Percentiles rank a stretch among this genome's conserved stretches.
phyloP scores from a whole-genome alignment of 2,329 filamentous ascomycete species.

The Calycina herbarum region DNA sequence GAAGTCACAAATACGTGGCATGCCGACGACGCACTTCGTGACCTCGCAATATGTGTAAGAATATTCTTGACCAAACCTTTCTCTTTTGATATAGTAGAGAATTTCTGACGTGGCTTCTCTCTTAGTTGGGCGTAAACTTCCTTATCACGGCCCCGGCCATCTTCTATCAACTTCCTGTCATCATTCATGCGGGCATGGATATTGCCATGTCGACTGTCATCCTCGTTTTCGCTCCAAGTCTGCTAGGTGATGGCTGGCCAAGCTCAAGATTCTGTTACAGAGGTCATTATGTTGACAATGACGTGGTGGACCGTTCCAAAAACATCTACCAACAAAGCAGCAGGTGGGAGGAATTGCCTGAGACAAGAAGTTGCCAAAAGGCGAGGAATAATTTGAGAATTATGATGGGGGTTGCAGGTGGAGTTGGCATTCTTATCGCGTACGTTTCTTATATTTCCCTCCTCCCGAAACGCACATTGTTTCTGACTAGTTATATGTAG shows the following conservation, averaged over 20 bases:
- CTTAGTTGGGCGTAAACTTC: constrained; percentile 15
- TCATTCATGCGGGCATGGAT: constrained; percentile 12
- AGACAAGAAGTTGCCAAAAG: constrained; percentile 3
- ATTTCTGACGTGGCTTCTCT: background rate
- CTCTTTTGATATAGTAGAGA: background rate
- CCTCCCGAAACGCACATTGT: background rate
- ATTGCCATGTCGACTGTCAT: constrained; percentile 16
- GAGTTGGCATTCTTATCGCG: constrained; percentile 16
- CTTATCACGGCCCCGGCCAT: constrained; percentile 13
- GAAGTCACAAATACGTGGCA: background rate
- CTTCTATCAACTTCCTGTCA: constrained; percentile 14
- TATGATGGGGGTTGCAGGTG: constrained; percentile 12
- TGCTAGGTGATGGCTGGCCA: constrained; percentile 13
- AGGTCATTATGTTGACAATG: background rate
- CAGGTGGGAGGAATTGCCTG: background rate
- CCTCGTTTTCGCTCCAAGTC: constrained; percentile 10
- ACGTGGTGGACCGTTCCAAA: too few relatives aligned
- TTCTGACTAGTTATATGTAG: background rate
- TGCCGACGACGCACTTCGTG: background rate
- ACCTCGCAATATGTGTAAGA: constrained; percentile 17
- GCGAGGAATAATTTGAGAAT: constrained; percentile 5
- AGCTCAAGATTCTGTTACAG: background rate
- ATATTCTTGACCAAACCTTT: background rate
- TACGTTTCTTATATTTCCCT: constrained; percentile 14
- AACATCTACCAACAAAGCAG: too few relatives aligned